phyloP scores from a whole-genome alignment of 306 rosid species.

The Astragalus glycyphyllos region DNA sequence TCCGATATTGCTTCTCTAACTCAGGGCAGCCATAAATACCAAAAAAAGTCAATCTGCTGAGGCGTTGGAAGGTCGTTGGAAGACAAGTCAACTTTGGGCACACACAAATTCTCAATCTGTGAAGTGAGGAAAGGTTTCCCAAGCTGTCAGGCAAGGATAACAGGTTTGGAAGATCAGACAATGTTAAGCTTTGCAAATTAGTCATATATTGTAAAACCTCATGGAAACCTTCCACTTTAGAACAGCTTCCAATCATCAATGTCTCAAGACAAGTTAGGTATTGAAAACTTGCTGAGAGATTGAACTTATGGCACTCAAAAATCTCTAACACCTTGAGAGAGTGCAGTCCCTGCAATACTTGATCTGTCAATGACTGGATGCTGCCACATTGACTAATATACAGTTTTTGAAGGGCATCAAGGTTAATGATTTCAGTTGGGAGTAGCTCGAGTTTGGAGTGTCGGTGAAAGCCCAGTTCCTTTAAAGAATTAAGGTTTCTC shows the following conservation, averaged over 20 bases:
- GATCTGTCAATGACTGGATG: background rate
- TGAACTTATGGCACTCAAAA: background rate
- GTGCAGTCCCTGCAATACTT: background rate
- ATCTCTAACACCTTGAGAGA: background rate
- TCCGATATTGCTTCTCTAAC: background rate
- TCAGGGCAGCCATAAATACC: background rate
- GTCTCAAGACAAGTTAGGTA: conserved; percentile 14
- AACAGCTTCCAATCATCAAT: background rate
- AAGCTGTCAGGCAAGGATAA: conserved; percentile 27
- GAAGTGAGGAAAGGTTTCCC: conserved; percentile 20
- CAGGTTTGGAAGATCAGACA: conserved; percentile 7
- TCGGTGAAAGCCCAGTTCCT: too few species aligned
- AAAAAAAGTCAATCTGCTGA: background rate
- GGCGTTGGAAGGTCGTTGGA: background rate
- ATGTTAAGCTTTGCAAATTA: background rate
- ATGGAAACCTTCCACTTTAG: background rate
- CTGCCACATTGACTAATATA: too few species aligned
- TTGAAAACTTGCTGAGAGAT: background rate
- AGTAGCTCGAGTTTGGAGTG: too few species aligned
- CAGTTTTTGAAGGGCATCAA: too few species aligned
- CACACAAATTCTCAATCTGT: fast-evolving
- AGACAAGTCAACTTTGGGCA: conserved; percentile 11
- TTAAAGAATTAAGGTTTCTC: too few species aligned
- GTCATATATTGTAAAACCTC: conserved; percentile 36
- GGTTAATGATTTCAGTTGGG: too few species aligned